Base-by-base conservation (phyloP, 1,284 basidiomycete genomes). In the Cryptococcus hybrid region DNA sequence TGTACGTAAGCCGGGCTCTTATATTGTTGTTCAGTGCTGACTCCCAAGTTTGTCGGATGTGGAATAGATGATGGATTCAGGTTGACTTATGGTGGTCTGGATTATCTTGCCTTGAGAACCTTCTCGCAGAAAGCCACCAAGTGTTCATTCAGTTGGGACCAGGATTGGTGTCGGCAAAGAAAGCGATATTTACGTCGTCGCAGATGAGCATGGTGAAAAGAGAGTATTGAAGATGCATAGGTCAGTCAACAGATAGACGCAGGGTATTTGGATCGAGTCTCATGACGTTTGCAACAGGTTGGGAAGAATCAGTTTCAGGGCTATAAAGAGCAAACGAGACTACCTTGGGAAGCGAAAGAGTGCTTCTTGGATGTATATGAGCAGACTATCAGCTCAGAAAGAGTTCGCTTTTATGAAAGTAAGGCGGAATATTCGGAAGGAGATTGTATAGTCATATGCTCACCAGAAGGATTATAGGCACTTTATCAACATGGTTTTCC, bases 311-410 rank as follows among this genome's bases (percentile, higher is more conserved):
- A 97, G 93, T 0, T 99, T 99, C 80, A 87, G 95, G 52, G 87
- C 92, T 0, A 94, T 99, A 80, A 99, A 99, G 79, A 85, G 88
- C 67, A 99, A 99, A 76, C 84, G 95, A 63, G 96, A 99, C 75
- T 99, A 99, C 77, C 82, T 99, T 65, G 92, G 93, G 36, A 96
- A 95, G 76, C 85, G 95, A 42, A 92, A 92, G 78, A 92, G 89
- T 39, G 94, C 94, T 0, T 95, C 91, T 36, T 99, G 95, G 95
- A 97, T 99, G 94, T 99, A 97, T 80, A 93, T 99, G 91, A 95
- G 92, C 54, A 85, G 95, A 35, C 79, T 99, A 48, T 89, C 93
- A 8, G 95, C 95, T 5, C 88, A 95, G 79, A 98, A 98, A 75
- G 95, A 99, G 76, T 99, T 88, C 83, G 91, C 92, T 0, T 99